Conservation (phyloP, 2,329 filamentous ascomycete species). For the Colletotrichum sp. region DNA sequence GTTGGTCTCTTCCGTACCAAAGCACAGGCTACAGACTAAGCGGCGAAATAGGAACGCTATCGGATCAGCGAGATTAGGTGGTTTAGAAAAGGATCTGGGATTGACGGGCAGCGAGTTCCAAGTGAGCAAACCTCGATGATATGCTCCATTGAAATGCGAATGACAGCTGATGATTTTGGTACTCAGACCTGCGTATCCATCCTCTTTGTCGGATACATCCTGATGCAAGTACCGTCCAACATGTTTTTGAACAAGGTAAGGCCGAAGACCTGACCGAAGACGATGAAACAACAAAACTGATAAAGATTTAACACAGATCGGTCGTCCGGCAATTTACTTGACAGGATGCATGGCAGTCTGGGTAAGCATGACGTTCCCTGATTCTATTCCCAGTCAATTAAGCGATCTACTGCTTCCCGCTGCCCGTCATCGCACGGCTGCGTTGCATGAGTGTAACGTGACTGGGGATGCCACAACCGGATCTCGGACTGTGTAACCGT, state of each 20-base stretch:
- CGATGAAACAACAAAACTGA: not conserved
- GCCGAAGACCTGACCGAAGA: rapidly evolving
- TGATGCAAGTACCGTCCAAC: slow-evolving; percentile 32
- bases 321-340: slow-evolving; percentile 23
- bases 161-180: rapidly evolving
- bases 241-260: slow-evolving; percentile 16
- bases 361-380: slow-evolving; percentile 29
- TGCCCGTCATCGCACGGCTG: not conserved
- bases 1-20: slow-evolving; percentile 17
- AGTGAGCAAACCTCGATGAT: slow-evolving; percentile 25
- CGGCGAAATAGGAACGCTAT: slow-evolving; percentile 38
- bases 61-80: slow-evolving; percentile 56
- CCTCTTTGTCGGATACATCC: slow-evolving; percentile 25
- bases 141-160: rapidly evolving
- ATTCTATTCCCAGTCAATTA: slow-evolving; percentile 39
- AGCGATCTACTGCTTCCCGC: slow-evolving; percentile 22
- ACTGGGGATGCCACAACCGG: not conserved
- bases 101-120: slow-evolving; percentile 37
- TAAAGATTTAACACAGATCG: not conserved
- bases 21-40: not conserved
- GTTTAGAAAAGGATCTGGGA: slow-evolving; percentile 40
- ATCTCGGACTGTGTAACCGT: not conserved
- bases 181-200: slow-evolving; percentile 15
- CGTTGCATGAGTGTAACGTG: slow-evolving; percentile 5
- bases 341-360: slow-evolving; percentile 22